Conservation (phyloP, 805 yeast genomes). For the Ogataea trehaloabstinens region DNA sequence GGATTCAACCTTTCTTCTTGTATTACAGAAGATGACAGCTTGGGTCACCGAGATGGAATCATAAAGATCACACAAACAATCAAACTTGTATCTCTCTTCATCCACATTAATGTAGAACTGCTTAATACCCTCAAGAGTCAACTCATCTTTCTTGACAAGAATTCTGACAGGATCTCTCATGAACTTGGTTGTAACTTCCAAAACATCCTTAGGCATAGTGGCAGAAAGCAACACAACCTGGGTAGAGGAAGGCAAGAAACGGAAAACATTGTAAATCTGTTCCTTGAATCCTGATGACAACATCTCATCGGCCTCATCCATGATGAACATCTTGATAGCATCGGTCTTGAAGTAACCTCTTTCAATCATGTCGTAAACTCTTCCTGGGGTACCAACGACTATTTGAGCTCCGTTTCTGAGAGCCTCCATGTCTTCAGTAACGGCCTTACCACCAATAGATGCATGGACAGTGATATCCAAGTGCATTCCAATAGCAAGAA, state of each 20-base stretch:
- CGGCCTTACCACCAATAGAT: conserved; percentile 89
- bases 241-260: conserved; percentile 74
- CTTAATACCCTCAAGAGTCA: conserved; percentile 90
- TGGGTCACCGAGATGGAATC: conserved; percentile 95
- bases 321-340: conserved; percentile 78
- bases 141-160: conserved; percentile 90
- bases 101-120: conserved; percentile 91
- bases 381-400: conserved; percentile 96
- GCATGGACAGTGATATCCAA: conserved; percentile 87
- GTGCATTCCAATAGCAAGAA: conserved; percentile 81
- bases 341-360: conserved; percentile 74
- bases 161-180: conserved; percentile 93
- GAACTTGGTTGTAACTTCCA: conserved; percentile 89
- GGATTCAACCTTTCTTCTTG: conserved; percentile 93
- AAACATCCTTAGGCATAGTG: conserved; percentile 86
- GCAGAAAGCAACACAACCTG: conserved; percentile 96
- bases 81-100: conserved; percentile 91
- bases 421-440: conserved; percentile 75
- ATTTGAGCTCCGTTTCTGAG: conserved; percentile 80
- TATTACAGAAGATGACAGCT: conserved; percentile 97
- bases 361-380: conserved; percentile 88
- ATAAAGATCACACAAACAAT: conserved; percentile 89
- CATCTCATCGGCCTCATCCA: conserved; percentile 97
- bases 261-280: conserved; percentile 90
- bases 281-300: conserved; percentile 91